Evolutionary conservation across 257 asterid species (phyloP).

Genomic region (Gentiana macrophylla): DNA sequence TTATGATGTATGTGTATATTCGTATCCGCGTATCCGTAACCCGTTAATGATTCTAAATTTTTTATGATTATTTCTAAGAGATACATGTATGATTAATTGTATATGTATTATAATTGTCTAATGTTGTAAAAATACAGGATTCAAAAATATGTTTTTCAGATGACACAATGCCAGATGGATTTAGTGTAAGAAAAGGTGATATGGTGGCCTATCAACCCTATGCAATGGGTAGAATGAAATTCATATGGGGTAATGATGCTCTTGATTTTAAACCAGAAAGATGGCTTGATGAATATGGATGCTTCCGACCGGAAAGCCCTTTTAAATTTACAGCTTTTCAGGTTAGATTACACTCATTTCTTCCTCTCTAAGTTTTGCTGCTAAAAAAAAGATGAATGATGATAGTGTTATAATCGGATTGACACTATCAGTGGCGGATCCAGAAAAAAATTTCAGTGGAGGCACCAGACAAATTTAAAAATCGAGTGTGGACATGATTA

Average conservation of each 20-base stretch:
- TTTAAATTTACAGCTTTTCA: slow-evolving; percentile 53
- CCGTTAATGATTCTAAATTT: too few species aligned
- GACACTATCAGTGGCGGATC: not conserved
- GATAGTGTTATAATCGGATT: not conserved
- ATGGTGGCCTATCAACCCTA: slow-evolving; percentile 41
- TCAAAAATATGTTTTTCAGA: slow-evolving; percentile 37
- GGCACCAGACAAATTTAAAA: too few species aligned
- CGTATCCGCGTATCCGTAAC: too few species aligned
- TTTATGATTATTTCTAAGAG: too few species aligned
- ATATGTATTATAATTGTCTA: too few species aligned
- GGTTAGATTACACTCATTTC: slow-evolving; percentile 11
- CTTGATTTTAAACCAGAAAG: slow-evolving; percentile 43
- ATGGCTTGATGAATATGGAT: slow-evolving; percentile 41
- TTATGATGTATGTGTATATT: too few species aligned
- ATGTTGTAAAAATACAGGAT: slow-evolving; percentile 22
- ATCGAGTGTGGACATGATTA: too few species aligned
- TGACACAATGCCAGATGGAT: slow-evolving; percentile 48
- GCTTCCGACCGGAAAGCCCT: slow-evolving; percentile 38
- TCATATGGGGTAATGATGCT: slow-evolving; percentile 55
- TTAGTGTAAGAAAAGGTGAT: slow-evolving; percentile 42
- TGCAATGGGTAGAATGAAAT: slow-evolving; percentile 64
- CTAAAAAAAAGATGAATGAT: not conserved
- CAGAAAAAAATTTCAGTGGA: too few species aligned
- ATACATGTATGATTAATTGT: too few species aligned
- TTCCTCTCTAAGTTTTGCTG: not conserved